phyloP scores from a whole-genome alignment of 2,329 filamentous ascomycete genomes.

The Epichloe festucae region DNA sequence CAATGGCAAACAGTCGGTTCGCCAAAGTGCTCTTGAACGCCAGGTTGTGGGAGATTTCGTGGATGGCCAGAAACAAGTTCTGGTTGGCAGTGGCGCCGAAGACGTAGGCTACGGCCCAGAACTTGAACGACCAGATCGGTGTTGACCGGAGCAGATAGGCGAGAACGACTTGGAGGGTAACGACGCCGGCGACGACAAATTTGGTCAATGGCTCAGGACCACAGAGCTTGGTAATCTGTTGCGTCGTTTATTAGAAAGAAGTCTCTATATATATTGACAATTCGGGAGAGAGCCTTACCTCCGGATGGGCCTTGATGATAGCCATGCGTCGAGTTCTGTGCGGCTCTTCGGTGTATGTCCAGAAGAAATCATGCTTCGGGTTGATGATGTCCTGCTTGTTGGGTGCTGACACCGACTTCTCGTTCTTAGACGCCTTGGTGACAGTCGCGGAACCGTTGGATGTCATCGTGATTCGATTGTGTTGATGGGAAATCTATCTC shows the following conservation, averaged over 20 bases:
- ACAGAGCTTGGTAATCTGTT: slow-evolving; percentile 87
- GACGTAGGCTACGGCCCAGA: slow-evolving; percentile 78
- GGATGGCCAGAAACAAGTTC: slow-evolving; percentile 95
- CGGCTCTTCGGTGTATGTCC: slow-evolving; percentile 98
- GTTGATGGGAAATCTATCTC: not conserved
- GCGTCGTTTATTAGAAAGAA: not conserved
- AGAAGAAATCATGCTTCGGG: slow-evolving; percentile 58
- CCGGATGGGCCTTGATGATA: slow-evolving; percentile 96
- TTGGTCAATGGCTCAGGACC: slow-evolving; percentile 93
- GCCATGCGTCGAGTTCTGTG: slow-evolving; percentile 80
- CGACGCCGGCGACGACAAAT: slow-evolving; percentile 76
- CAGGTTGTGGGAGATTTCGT: slow-evolving; percentile 97
- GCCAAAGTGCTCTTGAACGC: slow-evolving; percentile 70
- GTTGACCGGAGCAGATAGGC: slow-evolving; percentile 67
- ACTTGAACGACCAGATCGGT: slow-evolving; percentile 68
- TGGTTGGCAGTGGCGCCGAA: slow-evolving; percentile 94
- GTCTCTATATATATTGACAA: slow-evolving; percentile 9
- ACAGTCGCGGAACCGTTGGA: slow-evolving; percentile 21
- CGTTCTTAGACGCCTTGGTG: slow-evolving; percentile 18
- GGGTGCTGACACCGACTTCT: slow-evolving; percentile 7
- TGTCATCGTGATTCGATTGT: slow-evolving; percentile 9
- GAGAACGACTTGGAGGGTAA: slow-evolving; percentile 65
- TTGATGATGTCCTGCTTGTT: slow-evolving; percentile 11
- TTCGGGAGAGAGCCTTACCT: slow-evolving; percentile 38
- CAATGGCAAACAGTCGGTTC: slow-evolving; percentile 79